Evolutionary conservation across 108 stramenopile species (phyloP).

Genomic region (Pelagomonas calceolata): DNA sequence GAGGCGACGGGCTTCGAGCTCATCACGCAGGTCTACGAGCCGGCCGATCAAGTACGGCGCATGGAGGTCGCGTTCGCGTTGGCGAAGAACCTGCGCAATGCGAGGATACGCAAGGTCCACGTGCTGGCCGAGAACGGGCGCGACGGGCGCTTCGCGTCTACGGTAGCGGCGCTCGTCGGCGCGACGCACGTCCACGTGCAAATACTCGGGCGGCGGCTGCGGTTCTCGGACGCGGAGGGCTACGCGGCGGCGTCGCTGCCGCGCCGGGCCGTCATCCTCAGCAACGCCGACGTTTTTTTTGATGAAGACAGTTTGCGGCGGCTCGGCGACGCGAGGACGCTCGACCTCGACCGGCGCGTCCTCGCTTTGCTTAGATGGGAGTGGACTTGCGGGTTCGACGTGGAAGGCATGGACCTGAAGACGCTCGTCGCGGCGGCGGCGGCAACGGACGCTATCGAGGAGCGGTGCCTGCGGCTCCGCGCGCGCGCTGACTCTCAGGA

Average conservation of each 20-base stretch:
- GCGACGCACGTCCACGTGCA: background rate
- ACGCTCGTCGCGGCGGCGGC: background rate
- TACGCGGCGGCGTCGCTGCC: background rate
- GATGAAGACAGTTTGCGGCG: constrained; percentile 1
- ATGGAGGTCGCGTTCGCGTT: no score
- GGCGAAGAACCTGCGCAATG: no score
- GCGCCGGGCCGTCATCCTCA: background rate
- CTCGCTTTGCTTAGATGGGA: constrained; percentile 15
- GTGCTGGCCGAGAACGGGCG: background rate
- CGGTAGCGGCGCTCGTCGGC: background rate
- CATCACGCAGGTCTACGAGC: no score
- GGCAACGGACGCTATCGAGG: background rate
- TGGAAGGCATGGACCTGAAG: no score
- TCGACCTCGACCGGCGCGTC: background rate
- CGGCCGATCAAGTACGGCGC: no score
- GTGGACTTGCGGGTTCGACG: background rate
- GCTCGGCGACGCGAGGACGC: background rate
- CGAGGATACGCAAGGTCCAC: background rate
- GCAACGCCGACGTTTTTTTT: constrained; percentile 24
- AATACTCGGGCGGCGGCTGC: background rate
- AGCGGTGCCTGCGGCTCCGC: background rate
- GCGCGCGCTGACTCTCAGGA: constrained; percentile 25
- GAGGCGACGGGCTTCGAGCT: no score
- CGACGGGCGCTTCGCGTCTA: background rate
- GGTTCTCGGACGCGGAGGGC: constrained; percentile 4